These are phyloP conservation scores for Quercus lobata DNA, from an alignment of 331 rosid species.

Conservation along the genomic window DNA sequence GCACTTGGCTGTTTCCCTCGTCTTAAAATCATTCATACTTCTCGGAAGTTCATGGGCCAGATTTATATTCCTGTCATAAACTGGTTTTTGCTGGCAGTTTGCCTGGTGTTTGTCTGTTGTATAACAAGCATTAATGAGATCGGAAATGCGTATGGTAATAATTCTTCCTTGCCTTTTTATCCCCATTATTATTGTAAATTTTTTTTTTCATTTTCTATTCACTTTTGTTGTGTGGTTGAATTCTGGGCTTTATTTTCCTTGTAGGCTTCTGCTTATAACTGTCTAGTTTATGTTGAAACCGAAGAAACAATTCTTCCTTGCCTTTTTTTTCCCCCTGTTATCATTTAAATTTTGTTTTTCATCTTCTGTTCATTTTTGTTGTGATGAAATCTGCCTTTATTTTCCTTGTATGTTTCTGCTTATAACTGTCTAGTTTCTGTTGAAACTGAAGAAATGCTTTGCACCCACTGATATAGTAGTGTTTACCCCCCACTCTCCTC, in stretches of 20 bases:
- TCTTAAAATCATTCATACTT: conserved; percentile 89
- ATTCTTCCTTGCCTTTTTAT: conserved; percentile 5
- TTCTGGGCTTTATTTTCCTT: not conserved
- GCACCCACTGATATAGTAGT: not conserved
- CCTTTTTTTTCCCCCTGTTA: no score
- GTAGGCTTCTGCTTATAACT: not conserved
- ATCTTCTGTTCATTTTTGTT: no score
- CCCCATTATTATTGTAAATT: not conserved
- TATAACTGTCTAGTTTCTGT: not conserved
- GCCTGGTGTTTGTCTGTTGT: conserved; percentile 66
- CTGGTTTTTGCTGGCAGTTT: conserved; percentile 92
- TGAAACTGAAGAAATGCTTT: not conserved
- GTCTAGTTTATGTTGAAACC: not conserved
- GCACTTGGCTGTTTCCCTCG: conserved; percentile 99
- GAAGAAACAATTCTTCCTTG: no score
- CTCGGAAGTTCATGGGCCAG: conserved; percentile 99
- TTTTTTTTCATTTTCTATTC: not conserved
- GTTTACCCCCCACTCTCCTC: not conserved
- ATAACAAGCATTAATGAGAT: conserved; percentile 86
- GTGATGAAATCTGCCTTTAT: no score
- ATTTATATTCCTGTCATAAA: conserved; percentile 94
- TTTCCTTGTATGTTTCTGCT: no score
- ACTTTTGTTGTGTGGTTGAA: not conserved
- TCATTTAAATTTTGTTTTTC: no score
- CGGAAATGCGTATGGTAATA: conserved; percentile 98